These are phyloP conservation scores for Globisporangium nagaii DNA, from an alignment of 352 stramenopile genomes.

Conservation along the genomic window DNA sequence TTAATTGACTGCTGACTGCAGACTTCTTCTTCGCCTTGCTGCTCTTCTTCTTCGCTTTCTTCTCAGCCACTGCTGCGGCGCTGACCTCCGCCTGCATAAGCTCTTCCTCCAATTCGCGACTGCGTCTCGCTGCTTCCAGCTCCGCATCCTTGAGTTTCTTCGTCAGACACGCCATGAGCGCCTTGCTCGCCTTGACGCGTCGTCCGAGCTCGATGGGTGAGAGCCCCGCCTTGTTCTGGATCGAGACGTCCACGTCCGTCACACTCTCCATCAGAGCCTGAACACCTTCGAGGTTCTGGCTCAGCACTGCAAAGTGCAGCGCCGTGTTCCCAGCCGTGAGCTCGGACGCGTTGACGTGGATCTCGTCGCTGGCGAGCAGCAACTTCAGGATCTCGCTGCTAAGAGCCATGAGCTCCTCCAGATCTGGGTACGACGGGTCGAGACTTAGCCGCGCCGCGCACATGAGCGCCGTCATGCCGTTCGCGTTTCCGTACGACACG, in stretches of 20 bases:
- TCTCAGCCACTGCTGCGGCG: constrained; percentile 1
- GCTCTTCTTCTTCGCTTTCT: constrained; percentile 16
- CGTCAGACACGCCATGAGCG: constrained; percentile 22
- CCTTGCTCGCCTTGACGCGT: not conserved
- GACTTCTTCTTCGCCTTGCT: constrained; percentile 28
- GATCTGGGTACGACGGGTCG: constrained; percentile 18
- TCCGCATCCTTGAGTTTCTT: constrained; percentile 13
- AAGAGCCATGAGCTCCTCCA: constrained; percentile 30
- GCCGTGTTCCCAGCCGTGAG: constrained; percentile 46
- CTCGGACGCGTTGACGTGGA: constrained; percentile 42
- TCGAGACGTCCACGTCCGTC: not conserved
- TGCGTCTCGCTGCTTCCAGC: constrained; percentile 1
- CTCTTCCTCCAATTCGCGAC: constrained; percentile 1
- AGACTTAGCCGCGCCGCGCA: constrained; percentile 54
- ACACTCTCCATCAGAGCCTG: constrained; percentile 20
- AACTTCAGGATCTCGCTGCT: constrained; percentile 45
- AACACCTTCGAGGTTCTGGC: constrained; percentile 41
- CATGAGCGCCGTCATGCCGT: constrained; percentile 73
- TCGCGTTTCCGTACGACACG: constrained; percentile 34
- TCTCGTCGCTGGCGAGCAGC: constrained; percentile 31
- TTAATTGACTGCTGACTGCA: not conserved
- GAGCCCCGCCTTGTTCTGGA: constrained; percentile 18
- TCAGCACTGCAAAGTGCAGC: constrained; percentile 72
- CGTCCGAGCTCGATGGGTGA: constrained; percentile 11
- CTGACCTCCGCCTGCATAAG: not conserved